Conservation (phyloP, 192 early-diverging fungal species). For the Coemansia sp. region DNA sequence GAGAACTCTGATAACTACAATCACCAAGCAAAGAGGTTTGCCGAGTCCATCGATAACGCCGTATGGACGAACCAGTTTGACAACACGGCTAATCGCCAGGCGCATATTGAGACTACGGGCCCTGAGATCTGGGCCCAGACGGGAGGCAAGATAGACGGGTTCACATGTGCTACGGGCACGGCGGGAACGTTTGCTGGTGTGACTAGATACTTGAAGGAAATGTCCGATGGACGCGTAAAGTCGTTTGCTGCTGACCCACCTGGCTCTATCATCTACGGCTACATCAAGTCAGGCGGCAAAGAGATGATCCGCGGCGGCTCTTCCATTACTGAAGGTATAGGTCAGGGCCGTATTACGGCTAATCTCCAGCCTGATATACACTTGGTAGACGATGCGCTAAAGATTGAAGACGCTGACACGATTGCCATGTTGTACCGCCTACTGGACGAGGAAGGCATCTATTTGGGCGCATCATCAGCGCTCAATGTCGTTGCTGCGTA, state of each 20-base stretch:
- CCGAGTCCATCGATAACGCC: slow-evolving; percentile 77
- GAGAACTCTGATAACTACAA: slow-evolving; percentile 94
- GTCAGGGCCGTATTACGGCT: slow-evolving; percentile 91
- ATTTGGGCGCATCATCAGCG: slow-evolving; percentile 88
- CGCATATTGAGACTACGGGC: slow-evolving; percentile 94
- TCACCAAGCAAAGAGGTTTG: slow-evolving; percentile 85
- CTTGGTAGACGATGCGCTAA: slow-evolving; percentile 81
- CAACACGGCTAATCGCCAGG: slow-evolving; percentile 86
- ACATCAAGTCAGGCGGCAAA: slow-evolving; percentile 71
- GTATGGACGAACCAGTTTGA: slow-evolving; percentile 99
- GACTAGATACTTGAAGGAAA: slow-evolving; percentile 79
- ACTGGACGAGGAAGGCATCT: slow-evolving; percentile 93
- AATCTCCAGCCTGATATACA: slow-evolving; percentile 83
- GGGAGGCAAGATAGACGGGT: slow-evolving; percentile 79
- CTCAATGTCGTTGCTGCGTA: slow-evolving; percentile 93
- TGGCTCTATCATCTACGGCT: slow-evolving; percentile 87
- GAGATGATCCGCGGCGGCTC: slow-evolving; percentile 72
- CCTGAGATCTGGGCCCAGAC: slow-evolving; percentile 94
- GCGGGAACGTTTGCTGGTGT: slow-evolving; percentile 91
- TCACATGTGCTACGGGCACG: slow-evolving; percentile 91
- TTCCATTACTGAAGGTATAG: slow-evolving; percentile 95
- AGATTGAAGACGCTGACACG: slow-evolving; percentile 78
- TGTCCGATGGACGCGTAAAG: slow-evolving; percentile 69
- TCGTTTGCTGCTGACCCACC: slow-evolving; percentile 90
- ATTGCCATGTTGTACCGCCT: slow-evolving; percentile 88